These are phyloP conservation scores for Boletus vermiculosoides DNA, from an alignment of 768 basidiomycete species.

Conservation along the genomic window DNA sequence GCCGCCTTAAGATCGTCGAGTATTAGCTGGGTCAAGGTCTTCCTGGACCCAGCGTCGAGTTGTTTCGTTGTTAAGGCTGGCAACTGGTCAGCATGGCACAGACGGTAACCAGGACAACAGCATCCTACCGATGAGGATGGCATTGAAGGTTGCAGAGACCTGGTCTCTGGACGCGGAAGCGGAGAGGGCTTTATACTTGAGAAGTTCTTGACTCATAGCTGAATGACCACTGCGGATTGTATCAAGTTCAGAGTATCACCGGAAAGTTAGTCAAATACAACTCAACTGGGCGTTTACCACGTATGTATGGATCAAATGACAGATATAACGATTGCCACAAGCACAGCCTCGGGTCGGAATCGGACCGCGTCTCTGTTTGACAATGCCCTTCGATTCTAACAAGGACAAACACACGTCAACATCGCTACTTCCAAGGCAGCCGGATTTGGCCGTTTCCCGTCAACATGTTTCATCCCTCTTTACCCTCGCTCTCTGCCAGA, in stretches of 20 bases:
- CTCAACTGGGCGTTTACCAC: background rate
- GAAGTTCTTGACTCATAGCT: constrained; percentile 16
- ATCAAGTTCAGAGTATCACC: background rate
- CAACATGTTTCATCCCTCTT: constrained; percentile 34
- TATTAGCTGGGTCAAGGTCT: constrained; percentile 55
- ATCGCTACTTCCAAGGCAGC: background rate
- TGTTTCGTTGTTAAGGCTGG: constrained; percentile 17
- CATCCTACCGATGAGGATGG: constrained; percentile 18
- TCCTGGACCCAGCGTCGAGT: constrained; percentile 44
- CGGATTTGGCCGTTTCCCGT: constrained; percentile 1
- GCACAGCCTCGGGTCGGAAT: constrained; percentile 17
- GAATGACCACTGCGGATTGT: background rate
- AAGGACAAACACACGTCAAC: constrained; percentile 19
- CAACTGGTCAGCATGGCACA: constrained; percentile 5
- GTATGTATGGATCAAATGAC: background rate
- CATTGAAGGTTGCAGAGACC: constrained; percentile 5
- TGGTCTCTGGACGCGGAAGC: constrained; percentile 6
- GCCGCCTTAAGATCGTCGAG: constrained; percentile 55
- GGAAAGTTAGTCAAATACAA: background rate
- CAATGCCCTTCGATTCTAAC: constrained; percentile 19
- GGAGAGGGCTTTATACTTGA: constrained; percentile 21
- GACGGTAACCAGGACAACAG: constrained; percentile 6
- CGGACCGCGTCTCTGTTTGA: constrained; percentile 18
- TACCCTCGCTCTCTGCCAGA: constrained; percentile 39
- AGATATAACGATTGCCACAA: background rate